Evolutionary conservation across 1,139 yeast genomes (phyloP).

Genomic region (Scheffersomyces quercinus): DNA sequence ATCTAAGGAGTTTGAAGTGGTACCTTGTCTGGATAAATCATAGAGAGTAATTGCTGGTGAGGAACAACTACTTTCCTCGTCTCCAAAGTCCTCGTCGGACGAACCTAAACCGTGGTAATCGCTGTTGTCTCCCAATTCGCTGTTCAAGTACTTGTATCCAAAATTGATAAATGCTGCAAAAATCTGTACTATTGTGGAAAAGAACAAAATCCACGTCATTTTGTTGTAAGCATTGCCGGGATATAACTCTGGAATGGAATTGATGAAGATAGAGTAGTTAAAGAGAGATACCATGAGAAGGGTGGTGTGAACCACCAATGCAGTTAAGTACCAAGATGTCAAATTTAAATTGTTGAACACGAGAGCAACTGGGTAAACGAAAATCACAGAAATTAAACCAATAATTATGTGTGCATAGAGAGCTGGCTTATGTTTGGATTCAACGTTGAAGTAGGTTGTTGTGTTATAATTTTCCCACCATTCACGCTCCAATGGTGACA

Average conservation of each 20-base stretch:
- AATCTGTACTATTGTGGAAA: conserved; percentile 55
- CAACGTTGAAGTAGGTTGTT: conserved; percentile 72
- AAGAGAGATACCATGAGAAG: conserved; percentile 52
- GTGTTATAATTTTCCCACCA: conserved; percentile 83
- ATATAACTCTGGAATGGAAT: conserved; percentile 65
- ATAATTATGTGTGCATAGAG: conserved; percentile 58
- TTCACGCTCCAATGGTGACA: conserved; percentile 69
- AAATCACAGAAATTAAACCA: conserved; percentile 46
- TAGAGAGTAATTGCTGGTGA: conserved; percentile 43
- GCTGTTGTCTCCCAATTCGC: conserved; percentile 3
- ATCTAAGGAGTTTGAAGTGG: conserved; percentile 13
- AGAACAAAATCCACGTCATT: conserved; percentile 61
- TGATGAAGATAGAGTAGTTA: conserved; percentile 60
- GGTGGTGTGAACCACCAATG: conserved; percentile 52
- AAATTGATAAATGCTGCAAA: conserved; percentile 41
- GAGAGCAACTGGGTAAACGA: conserved; percentile 70
- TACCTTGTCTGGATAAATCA: conserved; percentile 23
- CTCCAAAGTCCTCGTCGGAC: conserved; percentile 33
- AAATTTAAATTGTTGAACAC: conserved; percentile 62
- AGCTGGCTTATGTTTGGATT: conserved; percentile 49
- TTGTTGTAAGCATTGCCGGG: conserved; percentile 74
- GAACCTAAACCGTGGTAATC: conserved; percentile 15
- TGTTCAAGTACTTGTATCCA: conserved; percentile 13
- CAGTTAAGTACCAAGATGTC: conserved; percentile 54
- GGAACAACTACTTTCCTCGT: conserved; percentile 13